A percentile compares a stretch with the other conserved stretches of the same genome.
phyloP scores from a whole-genome alignment of 345 rosid genomes.

The Balakata baccata region DNA sequence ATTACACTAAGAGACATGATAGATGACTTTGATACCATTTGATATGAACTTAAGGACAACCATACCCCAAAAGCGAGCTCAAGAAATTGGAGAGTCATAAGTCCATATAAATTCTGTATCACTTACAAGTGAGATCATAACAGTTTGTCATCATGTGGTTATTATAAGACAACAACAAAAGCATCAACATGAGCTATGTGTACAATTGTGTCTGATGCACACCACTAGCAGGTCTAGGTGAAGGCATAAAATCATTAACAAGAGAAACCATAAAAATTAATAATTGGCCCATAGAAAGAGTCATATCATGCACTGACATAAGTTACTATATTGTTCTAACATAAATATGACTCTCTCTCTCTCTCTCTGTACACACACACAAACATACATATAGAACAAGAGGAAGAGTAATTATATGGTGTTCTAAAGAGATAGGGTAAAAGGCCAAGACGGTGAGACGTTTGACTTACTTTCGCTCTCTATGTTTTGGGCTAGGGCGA shows the following conservation, averaged over 20 bases:
- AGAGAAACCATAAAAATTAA: background rate
- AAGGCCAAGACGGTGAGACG: background rate
- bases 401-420: background rate
- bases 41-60: too few species aligned
- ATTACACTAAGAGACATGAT: too few species aligned
- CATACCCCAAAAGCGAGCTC: too few species aligned
- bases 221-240: background rate
- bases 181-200: background rate
- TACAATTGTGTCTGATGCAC: background rate
- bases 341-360: background rate
- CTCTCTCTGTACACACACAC: too few species aligned
- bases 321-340: background rate
- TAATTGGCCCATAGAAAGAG: background rate
- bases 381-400: background rate
- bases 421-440: background rate
- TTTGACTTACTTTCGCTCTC: slow-evolving; percentile 81
- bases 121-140: too few species aligned
- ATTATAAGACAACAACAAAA: background rate
- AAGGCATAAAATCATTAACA: background rate
- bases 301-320: background rate
- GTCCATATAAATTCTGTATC: too few species aligned
- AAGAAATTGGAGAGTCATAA: too few species aligned
- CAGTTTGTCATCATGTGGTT: background rate
- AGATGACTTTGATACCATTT: too few species aligned
- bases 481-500: slow-evolving; percentile 91